Base-by-base conservation (phyloP, 805 yeast genomes). In the Helenozyma baotianmanensis region DNA sequence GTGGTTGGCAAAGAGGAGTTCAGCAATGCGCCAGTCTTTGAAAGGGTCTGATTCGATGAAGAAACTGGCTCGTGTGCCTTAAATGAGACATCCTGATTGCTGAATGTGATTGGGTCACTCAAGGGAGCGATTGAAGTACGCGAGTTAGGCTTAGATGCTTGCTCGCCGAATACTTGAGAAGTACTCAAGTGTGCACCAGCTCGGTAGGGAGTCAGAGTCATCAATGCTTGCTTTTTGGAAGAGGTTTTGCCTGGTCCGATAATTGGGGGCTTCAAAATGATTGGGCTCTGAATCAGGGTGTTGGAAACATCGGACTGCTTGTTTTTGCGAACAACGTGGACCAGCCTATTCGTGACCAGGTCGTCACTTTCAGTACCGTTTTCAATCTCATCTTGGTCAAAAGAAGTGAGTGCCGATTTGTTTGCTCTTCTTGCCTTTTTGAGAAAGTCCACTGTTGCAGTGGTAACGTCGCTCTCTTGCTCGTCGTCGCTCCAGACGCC, bases 311-410 rank as follows among this genome's bases (percentile, higher is more conserved):
- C 5, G 19, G 19, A 17, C 19, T 17, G 8, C 7, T 5, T 17
- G 8, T 17, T 8, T 5, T 17, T 6, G 19, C 19, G 8, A 17
- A 17, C 19, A 17, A 17, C 19, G 8, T 17, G 19, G 19, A 33
- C 25, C 37, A 26, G 38, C n/a, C 40, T 13, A 11, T 23, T 18
- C 14, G 34, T 22, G 13, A 36, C 31, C 40, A 33, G 40, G 11
- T 29, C 17, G 26, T 40, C 44, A 25, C 39, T 37, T 3, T 37
- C 44, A 5, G 42, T 37, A 12, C 38, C 39, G 27, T 35, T 25
- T 12, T 40, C 44, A 12, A 40, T 32, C 10, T 33, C 39, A 8
- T 40, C 44, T 11, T 29, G 30, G 14, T 32, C 32, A 8, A 32
- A 33, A 2, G 30, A 30, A 3, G 27, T 6, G 8, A 17, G 19